A percentile compares a stretch with the other conserved stretches of the same genome.
These are phyloP conservation scores for Saturnispora ahearnii DNA, from an alignment of 805 yeast species.

Conservation along the genomic window DNA sequence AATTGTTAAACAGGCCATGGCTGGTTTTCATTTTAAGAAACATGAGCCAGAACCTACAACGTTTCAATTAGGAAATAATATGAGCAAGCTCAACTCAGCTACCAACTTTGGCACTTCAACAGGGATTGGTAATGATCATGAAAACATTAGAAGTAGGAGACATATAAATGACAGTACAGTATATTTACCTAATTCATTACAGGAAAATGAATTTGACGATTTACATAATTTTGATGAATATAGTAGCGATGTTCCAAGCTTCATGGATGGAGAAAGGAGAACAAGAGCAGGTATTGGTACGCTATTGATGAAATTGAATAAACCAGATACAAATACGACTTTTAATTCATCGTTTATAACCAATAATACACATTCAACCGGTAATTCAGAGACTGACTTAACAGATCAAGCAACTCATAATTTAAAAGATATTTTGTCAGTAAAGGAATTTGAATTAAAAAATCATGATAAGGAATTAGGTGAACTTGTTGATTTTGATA, in stretches of 20 bases:
- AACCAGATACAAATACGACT: constrained; percentile 18
- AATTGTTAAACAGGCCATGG: constrained; percentile 28
- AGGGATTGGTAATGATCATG: not conserved
- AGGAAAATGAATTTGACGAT: constrained; percentile 19
- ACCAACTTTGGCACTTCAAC: not conserved
- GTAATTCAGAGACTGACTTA: constrained; percentile 6
- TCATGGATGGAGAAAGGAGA: constrained; percentile 30
- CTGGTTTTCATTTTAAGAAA: not conserved
- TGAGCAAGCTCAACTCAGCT: not conserved
- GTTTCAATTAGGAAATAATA: not conserved
- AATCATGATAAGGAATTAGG: not conserved
- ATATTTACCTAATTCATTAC: constrained; percentile 7
- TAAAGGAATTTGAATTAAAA: not conserved
- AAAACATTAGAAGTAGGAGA: not conserved
- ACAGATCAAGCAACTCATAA: constrained; percentile 1
- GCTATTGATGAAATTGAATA: constrained; percentile 63
- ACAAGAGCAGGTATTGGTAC: constrained; percentile 86
- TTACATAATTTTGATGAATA: constrained; percentile 18
- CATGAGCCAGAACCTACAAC: constrained; percentile 1
- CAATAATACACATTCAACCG: not conserved
- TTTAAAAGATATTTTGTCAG: constrained; percentile 1
- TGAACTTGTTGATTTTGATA: constrained; percentile 4
- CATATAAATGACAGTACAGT: not conserved
- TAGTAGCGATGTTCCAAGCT: constrained; percentile 42
- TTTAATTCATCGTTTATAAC: constrained; percentile 1